phyloP scores from a whole-genome alignment of 768 basidiomycete genomes.

The Lentinula detonsa region DNA sequence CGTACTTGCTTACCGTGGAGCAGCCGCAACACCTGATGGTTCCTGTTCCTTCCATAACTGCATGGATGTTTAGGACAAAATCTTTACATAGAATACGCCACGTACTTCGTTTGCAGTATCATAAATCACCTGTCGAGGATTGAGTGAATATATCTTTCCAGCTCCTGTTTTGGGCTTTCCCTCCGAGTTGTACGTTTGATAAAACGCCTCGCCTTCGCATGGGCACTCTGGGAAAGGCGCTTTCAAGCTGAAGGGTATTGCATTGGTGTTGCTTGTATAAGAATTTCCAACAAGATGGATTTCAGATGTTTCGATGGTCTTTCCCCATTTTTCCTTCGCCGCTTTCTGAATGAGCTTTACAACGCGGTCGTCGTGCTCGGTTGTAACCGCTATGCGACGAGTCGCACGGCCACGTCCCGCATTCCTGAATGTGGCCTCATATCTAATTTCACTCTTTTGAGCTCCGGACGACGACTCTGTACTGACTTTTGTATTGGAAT shows the following conservation, averaged over 20 bases:
- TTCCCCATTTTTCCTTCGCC: not conserved
- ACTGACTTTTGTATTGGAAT: too few species aligned
- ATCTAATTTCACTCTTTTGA: too few species aligned
- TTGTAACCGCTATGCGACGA: not conserved
- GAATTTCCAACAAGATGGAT: not conserved
- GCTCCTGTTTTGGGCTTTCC: not conserved
- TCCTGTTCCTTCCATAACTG: not conserved
- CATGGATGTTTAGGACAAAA: not conserved
- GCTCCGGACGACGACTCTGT: too few species aligned
- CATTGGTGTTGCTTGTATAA: not conserved
- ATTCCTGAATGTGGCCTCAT: not conserved
- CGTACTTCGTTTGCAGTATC: not conserved
- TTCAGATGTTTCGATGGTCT: not conserved
- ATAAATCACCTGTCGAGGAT: not conserved
- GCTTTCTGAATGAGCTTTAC: not conserved
- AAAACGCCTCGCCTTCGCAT: not conserved
- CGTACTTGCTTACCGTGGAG: too few species aligned
- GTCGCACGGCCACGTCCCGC: not conserved
- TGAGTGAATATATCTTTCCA: not conserved
- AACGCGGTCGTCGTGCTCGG: not conserved
- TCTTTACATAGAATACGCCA: not conserved
- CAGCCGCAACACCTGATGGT: too few species aligned
- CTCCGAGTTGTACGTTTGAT: not conserved
- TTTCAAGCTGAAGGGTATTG: not conserved
- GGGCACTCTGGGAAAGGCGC: not conserved